phyloP scores from a whole-genome alignment of 1,284 basidiomycete species.

The Phaffia rhodozyma region DNA sequence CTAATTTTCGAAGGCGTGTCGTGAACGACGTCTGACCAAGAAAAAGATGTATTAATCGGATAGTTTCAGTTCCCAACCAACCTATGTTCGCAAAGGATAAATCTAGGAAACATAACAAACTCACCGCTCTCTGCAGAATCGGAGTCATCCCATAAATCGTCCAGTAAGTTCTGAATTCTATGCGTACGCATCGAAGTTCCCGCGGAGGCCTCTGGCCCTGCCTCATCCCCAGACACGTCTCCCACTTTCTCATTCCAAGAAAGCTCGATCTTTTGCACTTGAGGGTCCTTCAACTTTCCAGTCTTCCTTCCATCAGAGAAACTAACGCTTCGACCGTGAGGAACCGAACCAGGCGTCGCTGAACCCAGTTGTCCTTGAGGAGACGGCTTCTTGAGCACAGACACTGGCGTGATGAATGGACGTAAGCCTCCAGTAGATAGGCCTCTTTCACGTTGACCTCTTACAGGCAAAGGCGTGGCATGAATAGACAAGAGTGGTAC shows the following conservation, averaged over 20 bases:
- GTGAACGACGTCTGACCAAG: constrained; percentile 19
- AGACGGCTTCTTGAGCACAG: constrained; percentile 33
- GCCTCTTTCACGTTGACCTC: neutral
- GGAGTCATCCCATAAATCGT: constrained; percentile 40
- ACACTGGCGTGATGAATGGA: constrained; percentile 28
- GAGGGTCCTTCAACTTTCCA: constrained; percentile 62
- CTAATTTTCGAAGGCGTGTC: neutral
- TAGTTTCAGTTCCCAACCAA: too few species aligned
- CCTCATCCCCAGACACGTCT: constrained; percentile 24
- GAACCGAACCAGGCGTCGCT: constrained; percentile 18
- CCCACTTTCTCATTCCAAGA: constrained; percentile 24
- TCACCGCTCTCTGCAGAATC: too few species aligned
- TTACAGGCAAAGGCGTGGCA: constrained; percentile 8
- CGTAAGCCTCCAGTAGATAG: constrained; percentile 11
- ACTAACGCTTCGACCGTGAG: constrained; percentile 68
- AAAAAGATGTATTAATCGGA: neutral
- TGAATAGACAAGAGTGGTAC: neutral
- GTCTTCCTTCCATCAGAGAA: constrained; percentile 82
- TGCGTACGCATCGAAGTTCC: constrained; percentile 55
- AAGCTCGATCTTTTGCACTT: constrained; percentile 19
- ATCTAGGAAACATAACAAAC: too few species aligned
- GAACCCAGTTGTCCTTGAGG: constrained; percentile 15
- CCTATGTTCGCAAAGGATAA: too few species aligned
- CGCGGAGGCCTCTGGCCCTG: constrained; percentile 23
- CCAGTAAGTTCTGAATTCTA: constrained; percentile 63